Evolutionary conservation across 2,329 filamentous ascomycete genomes (phyloP), one percentile per base, ranked within the genome.

Genomic region (Dactylellina sp.): DNA sequence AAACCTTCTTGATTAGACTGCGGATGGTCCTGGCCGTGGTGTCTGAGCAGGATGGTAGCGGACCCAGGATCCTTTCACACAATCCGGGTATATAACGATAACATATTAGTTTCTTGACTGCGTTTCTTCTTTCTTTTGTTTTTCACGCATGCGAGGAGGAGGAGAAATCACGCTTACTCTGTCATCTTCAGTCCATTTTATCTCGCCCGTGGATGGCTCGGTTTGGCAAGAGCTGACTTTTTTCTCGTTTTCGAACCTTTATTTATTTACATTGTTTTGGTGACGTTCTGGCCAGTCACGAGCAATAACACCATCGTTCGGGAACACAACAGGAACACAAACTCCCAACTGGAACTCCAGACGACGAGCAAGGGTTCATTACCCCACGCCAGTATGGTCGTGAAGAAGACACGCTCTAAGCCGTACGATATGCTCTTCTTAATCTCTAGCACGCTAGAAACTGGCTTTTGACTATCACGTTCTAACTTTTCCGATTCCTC

Each of bases 1-100:
- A 57, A 71, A 59, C 59, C 59, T 64, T 59, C 59, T 72, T 47
- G 46, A 60, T 72, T 55, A 32, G 68, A 72, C 46, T 60, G 55
- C 59, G 40, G 35, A 40, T 40, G 40, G 40, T 37, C 25, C 39
- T 40, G 28, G 32, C 22, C 47, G 25, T 52, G 25, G 59, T 56
- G 46, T 65, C 39, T 9, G 18, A 44, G 46, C 37, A 32, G 63
- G 53, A 59, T 60, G 32, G 52, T 47, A 25, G 47, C 57, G 9
- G 12, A 46, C 12, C 53, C 63, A 42, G 63, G 63, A 68, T 68
- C 46, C 63, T 52, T 60, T 50, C 53, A 44, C 63, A 47, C 37
- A 68, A 32, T 40, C 53, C 63, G 53, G 53, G 37, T 68, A 68
- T 68, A 68, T 53, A 53, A 40, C 44, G 35, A 65, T 25, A 50